Base-by-base conservation (phyloP, 805 yeast genomes). In the Schwanniomyces polymorphus region DNA sequence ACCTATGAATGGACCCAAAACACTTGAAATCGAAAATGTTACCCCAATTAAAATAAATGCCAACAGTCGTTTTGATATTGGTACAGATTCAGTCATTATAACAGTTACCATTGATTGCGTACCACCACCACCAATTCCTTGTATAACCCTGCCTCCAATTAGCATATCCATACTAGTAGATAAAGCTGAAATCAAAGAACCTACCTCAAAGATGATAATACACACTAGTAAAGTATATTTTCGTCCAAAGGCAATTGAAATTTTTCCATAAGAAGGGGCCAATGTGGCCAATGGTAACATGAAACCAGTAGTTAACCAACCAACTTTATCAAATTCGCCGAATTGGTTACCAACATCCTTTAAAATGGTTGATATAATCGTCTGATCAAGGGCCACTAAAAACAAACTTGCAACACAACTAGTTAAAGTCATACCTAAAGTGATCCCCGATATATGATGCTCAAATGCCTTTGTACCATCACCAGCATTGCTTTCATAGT, bases 121-220 rank as follows among this genome's bases (percentile, higher is more conserved):
- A 23, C 87, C 87, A 31, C 88, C 85, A 8, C 84, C 90, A 12
- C 91, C 92, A 28, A 82, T 58, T 43, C 94, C 94, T 44, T 82
- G 81, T 17, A 86, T 66, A 7, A 81, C 84, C 55, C 96, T 74
- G 0, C 90, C 91, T 3, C 83, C 89, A 49, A 86, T 83, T 41
- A 87, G 63, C 74, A 79, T 77, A 45, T 75, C 68, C 82, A 86
- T 83, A 28, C 73, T 69, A 16, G 56, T 61, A 1, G 89, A 65
- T 4, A 79, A 52, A 1, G 87, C 91, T 46, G 79, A 68, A 5
- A 85, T 64, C 45, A 84, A 66, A 0, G 88, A 82, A 0, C 91
- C 91, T 4, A 76, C 62, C 57, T 81, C 83, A 57, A 85, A 85
- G 2, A 86, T 54, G 1, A 75, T 53, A 2, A 85, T 65, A 1